Evolutionary conservation across 1,139 yeast genomes (phyloP), one percentile per base, ranked within the genome.

Genomic region (Pichia sp.): DNA sequence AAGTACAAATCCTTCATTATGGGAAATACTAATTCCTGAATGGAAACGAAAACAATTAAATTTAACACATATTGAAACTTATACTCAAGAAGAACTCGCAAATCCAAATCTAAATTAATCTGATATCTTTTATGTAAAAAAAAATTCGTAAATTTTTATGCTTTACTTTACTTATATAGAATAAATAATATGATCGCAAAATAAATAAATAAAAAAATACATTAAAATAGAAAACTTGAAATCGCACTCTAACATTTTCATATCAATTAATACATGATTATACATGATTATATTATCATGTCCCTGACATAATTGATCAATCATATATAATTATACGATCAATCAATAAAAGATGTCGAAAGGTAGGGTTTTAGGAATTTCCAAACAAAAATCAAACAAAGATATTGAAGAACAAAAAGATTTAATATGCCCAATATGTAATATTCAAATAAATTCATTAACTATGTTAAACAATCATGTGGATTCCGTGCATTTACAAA

Each of bases 381-480:
- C 37, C 11, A 23, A 9, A 21, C n/a, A n/a, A n/a, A n/a, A n/a
- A n/a, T n/a, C n/a, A n/a, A n/a, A n/a, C n/a, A n/a, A n/a, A n/a
- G n/a, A n/a, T n/a, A n/a, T n/a, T n/a, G n/a, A 33, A 10, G 6
- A 28, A n/a, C 13, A 13, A 11, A 28, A 41, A 8, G 24, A 25
- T 6, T 19, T 41, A 10, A 13, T 6, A 18, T 86, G 95, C 54
- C 95, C 95, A 1, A 80, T 85, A 4, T 86, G 95, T 57, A 60
- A 66, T 19, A 84, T 78, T 48, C 47, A 64, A 1, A 78, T 82
- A 82, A 62, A 74, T 7, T 69, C 74, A 11, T 61, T 84, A 34
- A 50, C 57, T 16, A 82, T 77, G 47, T 65, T 86, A 47, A 84
- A 84, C 56, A 69, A 71, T 35, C 95, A 87, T 57, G 63, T 87